Evolutionary conservation across 2,329 filamentous ascomycete genomes (phyloP).

Genomic region (Sporothrix variecibatus): DNA sequence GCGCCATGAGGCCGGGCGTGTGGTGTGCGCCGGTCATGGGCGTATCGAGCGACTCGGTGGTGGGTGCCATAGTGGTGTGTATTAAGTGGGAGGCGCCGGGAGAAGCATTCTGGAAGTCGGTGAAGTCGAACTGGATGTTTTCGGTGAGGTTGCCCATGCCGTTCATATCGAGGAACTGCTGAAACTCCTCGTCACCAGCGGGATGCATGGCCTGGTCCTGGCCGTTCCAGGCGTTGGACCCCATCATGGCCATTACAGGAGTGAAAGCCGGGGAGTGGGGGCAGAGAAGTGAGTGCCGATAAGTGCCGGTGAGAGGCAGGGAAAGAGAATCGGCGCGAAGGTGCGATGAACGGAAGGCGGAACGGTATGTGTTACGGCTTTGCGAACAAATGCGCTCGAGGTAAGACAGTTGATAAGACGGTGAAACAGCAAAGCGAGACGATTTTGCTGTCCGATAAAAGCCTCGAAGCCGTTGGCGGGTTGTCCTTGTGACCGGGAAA

Average conservation of each 20-base stretch:
- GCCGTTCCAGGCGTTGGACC: conserved; percentile 56
- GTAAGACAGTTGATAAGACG: neutral
- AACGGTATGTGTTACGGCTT: neutral
- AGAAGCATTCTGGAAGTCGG: conserved; percentile 51
- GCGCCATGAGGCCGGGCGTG: conserved; percentile 42
- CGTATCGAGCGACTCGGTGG: conserved; percentile 50
- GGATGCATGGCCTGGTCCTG: conserved; percentile 58
- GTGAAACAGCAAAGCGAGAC: neutral
- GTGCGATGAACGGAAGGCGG: neutral
- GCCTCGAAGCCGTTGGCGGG: neutral
- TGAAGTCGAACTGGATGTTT: conserved; percentile 61
- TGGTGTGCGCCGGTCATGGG: conserved; percentile 51
- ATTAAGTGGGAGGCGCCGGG: conserved; percentile 32
- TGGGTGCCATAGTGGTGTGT: conserved; percentile 29
- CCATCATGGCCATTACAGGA: conserved; percentile 49
- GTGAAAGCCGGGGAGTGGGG: neutral
- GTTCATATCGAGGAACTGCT: conserved; percentile 64
- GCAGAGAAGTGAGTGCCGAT: neutral
- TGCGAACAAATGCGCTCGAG: neutral
- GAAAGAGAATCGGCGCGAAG: neutral
- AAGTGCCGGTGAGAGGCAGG: neutral
- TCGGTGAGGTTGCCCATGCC: conserved; percentile 56
- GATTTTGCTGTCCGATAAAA: neutral
- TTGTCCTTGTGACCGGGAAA: conserved; percentile 11
- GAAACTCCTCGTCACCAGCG: conserved; percentile 61